Percentiles rank a stretch among this genome's conserved stretches.
Evolutionary conservation across 768 basidiomycete species (phyloP).

Genomic region (Auriscalpium vulgare): DNA sequence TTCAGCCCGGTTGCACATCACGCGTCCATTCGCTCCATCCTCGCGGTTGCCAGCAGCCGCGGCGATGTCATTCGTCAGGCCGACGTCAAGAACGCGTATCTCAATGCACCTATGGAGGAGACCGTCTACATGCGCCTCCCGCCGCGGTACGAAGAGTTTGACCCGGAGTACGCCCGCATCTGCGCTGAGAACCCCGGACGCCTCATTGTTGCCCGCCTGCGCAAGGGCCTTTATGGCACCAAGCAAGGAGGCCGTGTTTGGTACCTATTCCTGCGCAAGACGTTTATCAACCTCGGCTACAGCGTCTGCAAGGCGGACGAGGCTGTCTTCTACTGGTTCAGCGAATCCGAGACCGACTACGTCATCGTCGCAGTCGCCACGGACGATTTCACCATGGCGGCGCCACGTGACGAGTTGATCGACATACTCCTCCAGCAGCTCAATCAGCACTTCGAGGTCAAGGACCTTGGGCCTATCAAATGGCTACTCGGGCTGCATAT

Average conservation of each 20-base stretch:
- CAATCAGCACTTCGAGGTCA: background rate
- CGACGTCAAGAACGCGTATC: conserved; percentile 35
- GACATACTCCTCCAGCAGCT: background rate
- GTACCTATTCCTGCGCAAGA: conserved; percentile 17
- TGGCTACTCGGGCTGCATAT: conserved; percentile 16
- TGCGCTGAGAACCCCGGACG: no score
- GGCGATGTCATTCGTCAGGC: conserved; percentile 30
- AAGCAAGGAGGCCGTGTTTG: conserved; percentile 28
- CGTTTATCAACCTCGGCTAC: background rate
- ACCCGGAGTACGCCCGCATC: background rate
- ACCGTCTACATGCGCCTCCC: conserved; percentile 38
- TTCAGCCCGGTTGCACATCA: no score
- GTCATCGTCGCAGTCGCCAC: background rate
- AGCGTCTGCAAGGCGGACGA: conserved; percentile 1
- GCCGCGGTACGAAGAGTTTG: conserved; percentile 14
- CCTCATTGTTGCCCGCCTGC: conserved; percentile 16
- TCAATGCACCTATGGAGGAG: conserved; percentile 28
- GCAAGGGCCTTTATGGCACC: conserved; percentile 29
- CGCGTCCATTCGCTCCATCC: conserved; percentile 4
- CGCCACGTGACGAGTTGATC: background rate
- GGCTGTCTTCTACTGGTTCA: conserved; percentile 5
- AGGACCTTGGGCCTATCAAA: background rate
- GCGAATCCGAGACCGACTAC: background rate
- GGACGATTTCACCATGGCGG: background rate
- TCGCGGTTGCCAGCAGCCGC: conserved; percentile 29